phyloP scores from a whole-genome alignment of 805 yeast genomes.

The Candida saitoana region DNA sequence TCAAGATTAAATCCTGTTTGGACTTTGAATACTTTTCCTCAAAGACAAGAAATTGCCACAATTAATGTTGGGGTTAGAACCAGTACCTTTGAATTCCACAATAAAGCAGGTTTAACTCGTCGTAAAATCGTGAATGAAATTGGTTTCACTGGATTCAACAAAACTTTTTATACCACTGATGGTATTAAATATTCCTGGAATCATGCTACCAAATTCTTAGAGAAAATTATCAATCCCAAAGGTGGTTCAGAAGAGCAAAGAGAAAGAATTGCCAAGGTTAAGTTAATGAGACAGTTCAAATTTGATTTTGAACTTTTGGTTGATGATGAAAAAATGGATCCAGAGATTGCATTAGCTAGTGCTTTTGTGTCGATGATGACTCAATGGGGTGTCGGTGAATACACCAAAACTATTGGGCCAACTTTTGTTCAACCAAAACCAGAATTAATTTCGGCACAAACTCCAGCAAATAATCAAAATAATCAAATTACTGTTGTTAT shows the following conservation, averaged over 20 bases:
- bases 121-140: conserved; percentile 37
- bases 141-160: conserved; percentile 36
- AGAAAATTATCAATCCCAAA: conserved; percentile 49
- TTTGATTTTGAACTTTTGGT: conserved; percentile 57
- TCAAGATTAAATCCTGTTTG: conserved; percentile 48
- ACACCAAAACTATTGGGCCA: conserved; percentile 53
- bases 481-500: conserved; percentile 7
- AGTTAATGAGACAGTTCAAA: conserved; percentile 54
- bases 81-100: conserved; percentile 48
- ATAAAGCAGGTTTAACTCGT: conserved; percentile 41
- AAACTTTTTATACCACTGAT: conserved; percentile 48
- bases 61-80: conserved; percentile 46
- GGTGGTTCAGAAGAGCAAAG: conserved; percentile 55
- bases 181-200: conserved; percentile 58
- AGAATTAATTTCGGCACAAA: conserved; percentile 12
- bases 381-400: conserved; percentile 60
- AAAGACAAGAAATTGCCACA: conserved; percentile 46
- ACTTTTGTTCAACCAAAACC: conserved; percentile 24
- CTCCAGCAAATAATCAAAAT: conserved; percentile 2
- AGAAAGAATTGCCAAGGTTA: conserved; percentile 51
- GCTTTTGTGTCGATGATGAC: conserved; percentile 60
- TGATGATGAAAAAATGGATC: conserved; percentile 45
- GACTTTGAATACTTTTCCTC: conserved; percentile 45
- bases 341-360: conserved; percentile 55
- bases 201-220: conserved; percentile 47